Conservation (phyloP, 352 stramenopile species). For the Phytophthora foliorum region DNA sequence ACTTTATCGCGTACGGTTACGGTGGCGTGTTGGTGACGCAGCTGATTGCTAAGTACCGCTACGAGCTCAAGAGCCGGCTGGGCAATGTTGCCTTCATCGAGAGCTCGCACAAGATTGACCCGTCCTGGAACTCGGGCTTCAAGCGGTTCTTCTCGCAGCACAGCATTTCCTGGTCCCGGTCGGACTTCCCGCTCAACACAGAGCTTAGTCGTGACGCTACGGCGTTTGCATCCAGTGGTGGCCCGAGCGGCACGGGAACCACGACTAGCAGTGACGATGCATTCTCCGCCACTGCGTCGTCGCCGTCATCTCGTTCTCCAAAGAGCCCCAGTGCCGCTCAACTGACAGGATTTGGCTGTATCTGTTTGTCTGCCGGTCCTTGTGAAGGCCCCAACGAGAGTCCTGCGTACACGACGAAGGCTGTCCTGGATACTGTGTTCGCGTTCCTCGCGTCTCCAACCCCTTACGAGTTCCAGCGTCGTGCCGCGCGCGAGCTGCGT, state of each 20-base stretch:
- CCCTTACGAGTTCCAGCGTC: slow-evolving; percentile 82
- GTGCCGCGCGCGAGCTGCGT: slow-evolving; percentile 58
- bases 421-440: slow-evolving; percentile 84
- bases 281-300: slow-evolving; percentile 27
- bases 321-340: slow-evolving; percentile 49
- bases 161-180: slow-evolving; percentile 83
- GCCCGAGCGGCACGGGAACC: slow-evolving; percentile 22
- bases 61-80: slow-evolving; percentile 83
- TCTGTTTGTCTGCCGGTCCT: slow-evolving; percentile 82
- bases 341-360: slow-evolving; percentile 67
- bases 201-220: slow-evolving; percentile 53
- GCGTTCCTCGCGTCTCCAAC: slow-evolving; percentile 81
- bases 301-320: slow-evolving; percentile 34
- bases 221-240: slow-evolving; percentile 22
- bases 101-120: slow-evolving; percentile 84
- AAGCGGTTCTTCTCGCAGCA: slow-evolving; percentile 87
- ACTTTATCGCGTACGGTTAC: slow-evolving; percentile 91
- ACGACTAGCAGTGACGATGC: slow-evolving; percentile 32
- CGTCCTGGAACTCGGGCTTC: slow-evolving; percentile 75
- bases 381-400: slow-evolving; percentile 59
- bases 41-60: slow-evolving; percentile 83
- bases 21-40: slow-evolving; percentile 82
- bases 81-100: slow-evolving; percentile 91
- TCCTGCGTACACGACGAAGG: slow-evolving; percentile 76
- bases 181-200: slow-evolving; percentile 70